phyloP scores from a whole-genome alignment of 805 yeast species.

The Hyphopichia homilentoma region DNA sequence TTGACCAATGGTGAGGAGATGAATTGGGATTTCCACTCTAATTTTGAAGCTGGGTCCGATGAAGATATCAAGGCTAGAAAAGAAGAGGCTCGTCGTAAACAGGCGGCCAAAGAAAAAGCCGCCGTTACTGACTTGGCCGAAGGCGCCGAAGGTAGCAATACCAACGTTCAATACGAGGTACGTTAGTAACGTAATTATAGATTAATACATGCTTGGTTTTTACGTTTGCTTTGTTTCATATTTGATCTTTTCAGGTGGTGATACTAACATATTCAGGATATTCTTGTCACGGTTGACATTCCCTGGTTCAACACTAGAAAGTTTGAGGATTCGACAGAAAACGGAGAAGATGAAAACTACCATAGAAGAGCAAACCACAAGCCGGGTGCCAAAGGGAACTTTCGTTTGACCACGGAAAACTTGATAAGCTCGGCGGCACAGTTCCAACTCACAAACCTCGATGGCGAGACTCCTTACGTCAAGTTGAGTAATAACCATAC shows the following conservation, averaged over 20 bases:
- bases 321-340: conserved; percentile 37
- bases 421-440: conserved; percentile 39
- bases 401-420: conserved; percentile 10
- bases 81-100: conserved; percentile 8
- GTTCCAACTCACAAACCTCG: conserved; percentile 34
- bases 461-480: conserved; percentile 30
- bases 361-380: too few relatives aligned
- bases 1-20: conserved; percentile 80
- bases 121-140: conserved; percentile 14
- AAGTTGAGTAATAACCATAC: conserved; percentile 27
- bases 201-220: conserved; percentile 7
- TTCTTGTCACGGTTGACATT: conserved; percentile 31
- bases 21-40: conserved; percentile 82
- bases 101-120: conserved; percentile 14
- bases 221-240: too few relatives aligned
- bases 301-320: conserved; percentile 17
- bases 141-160: conserved; percentile 11
- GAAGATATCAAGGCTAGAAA: conserved; percentile 68
- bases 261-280: conserved; percentile 26
- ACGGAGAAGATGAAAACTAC: too few relatives aligned
- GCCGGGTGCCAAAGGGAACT: too few relatives aligned
- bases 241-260: too few relatives aligned
- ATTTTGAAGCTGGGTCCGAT: conserved; percentile 85
- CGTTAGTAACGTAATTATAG: conserved; percentile 17
- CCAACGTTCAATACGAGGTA: conserved; percentile 23